These are phyloP conservation scores for Paramecium pentaurelia DNA, from an alignment of 73 alveolate species.

Conservation along the genomic window DNA sequence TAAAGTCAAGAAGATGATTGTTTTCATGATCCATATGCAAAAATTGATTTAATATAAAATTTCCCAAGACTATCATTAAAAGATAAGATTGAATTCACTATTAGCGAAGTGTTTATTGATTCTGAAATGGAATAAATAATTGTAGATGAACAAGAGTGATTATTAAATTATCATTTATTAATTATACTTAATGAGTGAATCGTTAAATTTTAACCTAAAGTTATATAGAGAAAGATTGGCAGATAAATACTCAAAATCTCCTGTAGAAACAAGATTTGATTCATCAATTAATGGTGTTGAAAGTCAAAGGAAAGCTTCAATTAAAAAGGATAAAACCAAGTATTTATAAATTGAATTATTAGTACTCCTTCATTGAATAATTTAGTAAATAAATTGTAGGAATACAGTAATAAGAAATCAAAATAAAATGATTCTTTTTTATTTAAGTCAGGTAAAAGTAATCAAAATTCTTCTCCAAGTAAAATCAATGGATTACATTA, in stretches of 20 bases:
- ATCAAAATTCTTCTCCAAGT: slow-evolving; percentile 29
- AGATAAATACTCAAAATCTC: slow-evolving; percentile 21
- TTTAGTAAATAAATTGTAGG: background rate
- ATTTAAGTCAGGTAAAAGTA: background rate
- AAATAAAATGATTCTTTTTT: background rate
- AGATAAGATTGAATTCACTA: background rate
- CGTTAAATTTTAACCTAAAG: slow-evolving; percentile 25
- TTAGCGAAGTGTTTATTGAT: slow-evolving; percentile 21
- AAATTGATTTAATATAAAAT: background rate
- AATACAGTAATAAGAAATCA: background rate
- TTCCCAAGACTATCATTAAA: slow-evolving; percentile 22
- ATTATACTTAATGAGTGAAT: background rate
- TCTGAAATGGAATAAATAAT: slow-evolving; percentile 21
- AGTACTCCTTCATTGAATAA: background rate
- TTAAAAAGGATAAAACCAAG: background rate
- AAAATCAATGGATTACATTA: background rate
- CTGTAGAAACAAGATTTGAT: background rate
- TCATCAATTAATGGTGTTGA: background rate
- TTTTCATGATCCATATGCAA: background rate
- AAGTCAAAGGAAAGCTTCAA: background rate
- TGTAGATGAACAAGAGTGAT: slow-evolving; percentile 7
- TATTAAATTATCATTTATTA: background rate
- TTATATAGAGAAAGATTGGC: slow-evolving; percentile 7
- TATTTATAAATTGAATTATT: background rate
- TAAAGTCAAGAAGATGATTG: background rate